Conservation (phyloP, 2,329 filamentous ascomycete species). For the Nigrospora osmanthi region DNA sequence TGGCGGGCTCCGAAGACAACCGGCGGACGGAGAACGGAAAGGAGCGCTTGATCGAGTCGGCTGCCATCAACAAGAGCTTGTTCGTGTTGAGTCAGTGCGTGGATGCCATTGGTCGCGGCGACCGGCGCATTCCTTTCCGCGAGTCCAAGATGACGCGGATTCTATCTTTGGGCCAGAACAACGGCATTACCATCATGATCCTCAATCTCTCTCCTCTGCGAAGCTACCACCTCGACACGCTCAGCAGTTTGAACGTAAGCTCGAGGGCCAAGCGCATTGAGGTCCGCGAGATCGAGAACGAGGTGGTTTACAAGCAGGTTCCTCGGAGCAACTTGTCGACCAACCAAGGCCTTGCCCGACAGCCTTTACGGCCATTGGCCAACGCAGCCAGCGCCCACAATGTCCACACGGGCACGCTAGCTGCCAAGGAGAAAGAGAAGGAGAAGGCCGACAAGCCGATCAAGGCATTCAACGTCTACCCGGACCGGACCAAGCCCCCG, state of each 20-base stretch:
- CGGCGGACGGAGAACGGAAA: conserved; percentile 88
- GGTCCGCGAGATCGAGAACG: conserved; percentile 90
- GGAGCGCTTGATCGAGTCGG: conserved; percentile 87
- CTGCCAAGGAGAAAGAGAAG: conserved; percentile 33
- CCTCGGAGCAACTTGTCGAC: conserved; percentile 39
- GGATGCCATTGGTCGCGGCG: conserved; percentile 75
- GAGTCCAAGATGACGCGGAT: conserved; percentile 98
- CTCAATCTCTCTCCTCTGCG: conserved; percentile 87
- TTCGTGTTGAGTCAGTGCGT: conserved; percentile 94
- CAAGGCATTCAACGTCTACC: conserved; percentile 83
- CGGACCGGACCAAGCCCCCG: conserved; percentile 55
- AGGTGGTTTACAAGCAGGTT: conserved; percentile 76
- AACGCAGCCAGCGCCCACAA: conserved; percentile 70
- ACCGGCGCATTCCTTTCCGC: conserved; percentile 78
- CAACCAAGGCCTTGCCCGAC: conserved; percentile 42
- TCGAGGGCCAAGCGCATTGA: conserved; percentile 95
- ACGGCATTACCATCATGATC: conserved; percentile 94
- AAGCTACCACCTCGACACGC: conserved; percentile 86
- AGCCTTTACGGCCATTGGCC: conserved; percentile 71
- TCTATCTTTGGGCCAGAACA: conserved; percentile 84
- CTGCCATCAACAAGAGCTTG: conserved; percentile 94
- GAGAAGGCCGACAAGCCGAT: conserved; percentile 56
- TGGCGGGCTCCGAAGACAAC: conserved; percentile 94
- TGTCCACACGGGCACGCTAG: conserved; percentile 52
- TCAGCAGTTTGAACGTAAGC: conserved; percentile 90